These are phyloP conservation scores for Thielaviopsis populi DNA, from an alignment of 2,329 filamentous ascomycete species.

Conservation along the genomic window DNA sequence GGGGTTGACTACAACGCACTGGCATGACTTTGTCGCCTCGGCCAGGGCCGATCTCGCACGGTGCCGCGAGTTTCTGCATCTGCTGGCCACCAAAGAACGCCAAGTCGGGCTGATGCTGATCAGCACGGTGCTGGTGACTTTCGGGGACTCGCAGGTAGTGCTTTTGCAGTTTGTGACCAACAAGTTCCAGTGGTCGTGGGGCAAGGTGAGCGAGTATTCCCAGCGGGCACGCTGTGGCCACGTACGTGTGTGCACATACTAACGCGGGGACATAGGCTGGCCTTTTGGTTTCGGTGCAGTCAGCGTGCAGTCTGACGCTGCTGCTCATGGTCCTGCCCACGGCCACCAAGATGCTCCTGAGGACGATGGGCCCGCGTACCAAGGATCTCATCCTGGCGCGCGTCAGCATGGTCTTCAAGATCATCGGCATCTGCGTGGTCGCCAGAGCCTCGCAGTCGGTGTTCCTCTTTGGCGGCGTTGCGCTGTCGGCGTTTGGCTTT, in stretches of 20 bases:
- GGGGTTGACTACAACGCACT: not conserved
- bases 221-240: not conserved
- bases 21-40: conserved; percentile 13
- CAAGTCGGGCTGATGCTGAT: conserved; percentile 14
- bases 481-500: conserved; percentile 14
- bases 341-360: conserved; percentile 7
- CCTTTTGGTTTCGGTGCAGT: conserved; percentile 12
- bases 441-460: conserved; percentile 9
- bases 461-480: conserved; percentile 13
- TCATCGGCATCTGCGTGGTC: conserved; percentile 15
- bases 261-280: conserved; percentile 6
- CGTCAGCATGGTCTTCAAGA: conserved; percentile 18
- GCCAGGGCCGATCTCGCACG: conserved; percentile 5
- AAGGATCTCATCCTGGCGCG: conserved; percentile 17
- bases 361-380: conserved; percentile 6
- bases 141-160: conserved; percentile 16
- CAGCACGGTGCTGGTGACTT: conserved; percentile 13
- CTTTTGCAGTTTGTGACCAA: conserved; percentile 22
- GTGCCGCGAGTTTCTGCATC: conserved; percentile 10
- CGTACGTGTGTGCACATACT: not conserved
- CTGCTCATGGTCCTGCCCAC: conserved; percentile 11
- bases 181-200: conserved; percentile 19
- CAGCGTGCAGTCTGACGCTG: conserved; percentile 13
- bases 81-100: conserved; percentile 12
- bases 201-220: conserved; percentile 6